Evolutionary conservation across 2,329 filamentous ascomycete species (phyloP).

Genomic region (Fusarium chaquense): DNA sequence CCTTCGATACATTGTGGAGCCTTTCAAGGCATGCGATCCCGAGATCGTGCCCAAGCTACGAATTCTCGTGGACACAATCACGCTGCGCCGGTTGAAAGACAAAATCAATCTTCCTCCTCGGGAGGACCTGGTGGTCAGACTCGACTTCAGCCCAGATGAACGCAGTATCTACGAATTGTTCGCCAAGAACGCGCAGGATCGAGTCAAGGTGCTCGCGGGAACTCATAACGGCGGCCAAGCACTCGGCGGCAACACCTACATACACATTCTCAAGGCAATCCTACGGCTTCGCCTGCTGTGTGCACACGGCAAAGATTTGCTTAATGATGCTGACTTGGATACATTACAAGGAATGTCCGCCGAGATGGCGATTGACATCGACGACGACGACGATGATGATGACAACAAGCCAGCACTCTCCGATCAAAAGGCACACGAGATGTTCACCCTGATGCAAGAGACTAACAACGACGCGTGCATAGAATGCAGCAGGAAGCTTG

Average conservation of each 20-base stretch:
- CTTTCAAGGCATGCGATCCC: conserved; percentile 88
- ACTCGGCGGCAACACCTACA: conserved; percentile 88
- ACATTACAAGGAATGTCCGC: conserved; percentile 84
- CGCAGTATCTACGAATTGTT: conserved; percentile 85
- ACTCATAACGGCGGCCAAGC: conserved; percentile 69
- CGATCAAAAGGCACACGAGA: conserved; percentile 83
- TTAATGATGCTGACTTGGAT: conserved; percentile 85
- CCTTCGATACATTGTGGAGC: conserved; percentile 80
- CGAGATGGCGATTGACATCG: conserved; percentile 88
- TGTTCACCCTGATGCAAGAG: conserved; percentile 85
- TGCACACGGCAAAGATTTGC: conserved; percentile 91
- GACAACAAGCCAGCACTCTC: conserved; percentile 68
- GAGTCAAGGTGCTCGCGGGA: conserved; percentile 79
- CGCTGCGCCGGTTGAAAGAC: conserved; percentile 90
- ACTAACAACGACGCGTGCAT: conserved; percentile 81
- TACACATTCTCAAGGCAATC: conserved; percentile 92
- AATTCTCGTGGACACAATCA: conserved; percentile 93
- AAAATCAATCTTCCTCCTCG: conserved; percentile 85
- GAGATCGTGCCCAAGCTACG: conserved; percentile 87
- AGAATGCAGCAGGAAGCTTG: conserved; percentile 75
- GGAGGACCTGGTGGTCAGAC: conserved; percentile 76
- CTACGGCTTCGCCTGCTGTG: conserved; percentile 89
- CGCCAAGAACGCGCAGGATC: conserved; percentile 80
- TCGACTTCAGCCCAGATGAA: conserved; percentile 83
- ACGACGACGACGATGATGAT: conserved; percentile 82